Evolutionary conservation across 2,329 filamentous ascomycete genomes (phyloP).

Genomic region (Claviceps paspali): DNA sequence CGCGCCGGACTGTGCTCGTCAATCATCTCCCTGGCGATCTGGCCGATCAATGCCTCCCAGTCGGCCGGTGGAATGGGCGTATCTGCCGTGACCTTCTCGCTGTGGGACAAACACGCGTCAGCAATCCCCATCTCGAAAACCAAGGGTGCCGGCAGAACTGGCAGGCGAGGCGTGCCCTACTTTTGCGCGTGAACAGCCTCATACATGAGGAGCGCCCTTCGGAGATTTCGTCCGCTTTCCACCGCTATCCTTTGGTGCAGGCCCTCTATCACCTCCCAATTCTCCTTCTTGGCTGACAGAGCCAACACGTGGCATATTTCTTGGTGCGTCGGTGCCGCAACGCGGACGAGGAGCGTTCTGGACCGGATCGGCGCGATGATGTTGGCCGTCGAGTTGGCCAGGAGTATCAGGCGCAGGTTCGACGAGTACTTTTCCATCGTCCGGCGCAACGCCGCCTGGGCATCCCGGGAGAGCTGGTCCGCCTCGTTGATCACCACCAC

Average conservation of each 20-base stretch:
- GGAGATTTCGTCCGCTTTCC: conserved; percentile 81
- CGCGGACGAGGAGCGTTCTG: conserved; percentile 77
- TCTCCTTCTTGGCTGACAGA: conserved; percentile 58
- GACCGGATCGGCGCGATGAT: conserved; percentile 98
- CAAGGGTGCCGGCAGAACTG: too few species aligned
- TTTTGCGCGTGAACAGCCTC: conserved; percentile 96
- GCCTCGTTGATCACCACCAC: conserved; percentile 99
- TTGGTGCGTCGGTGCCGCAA: conserved; percentile 71
- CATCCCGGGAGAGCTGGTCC: conserved; percentile 84
- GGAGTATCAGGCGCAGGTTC: conserved; percentile 76
- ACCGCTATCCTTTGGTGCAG: conserved; percentile 75
- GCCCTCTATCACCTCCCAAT: conserved; percentile 60
- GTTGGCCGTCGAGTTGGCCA: conserved; percentile 93
- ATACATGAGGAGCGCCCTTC: conserved; percentile 86
- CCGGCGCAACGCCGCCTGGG: conserved; percentile 81
- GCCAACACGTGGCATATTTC: conserved; percentile 73
- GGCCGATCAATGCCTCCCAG: conserved; percentile 82
- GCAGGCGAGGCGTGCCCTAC: conserved; percentile 40
- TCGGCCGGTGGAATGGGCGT: conserved; percentile 90
- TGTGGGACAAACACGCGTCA: conserved; percentile 25
- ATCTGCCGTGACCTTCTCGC: conserved; percentile 76
- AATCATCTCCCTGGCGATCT: conserved; percentile 87
- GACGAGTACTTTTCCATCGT: conserved; percentile 99
- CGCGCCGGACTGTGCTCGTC: conserved; percentile 81
- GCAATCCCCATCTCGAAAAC: too few species aligned